Conservation (phyloP, 2,329 filamentous ascomycete genomes). For the Xylaria sp. region DNA sequence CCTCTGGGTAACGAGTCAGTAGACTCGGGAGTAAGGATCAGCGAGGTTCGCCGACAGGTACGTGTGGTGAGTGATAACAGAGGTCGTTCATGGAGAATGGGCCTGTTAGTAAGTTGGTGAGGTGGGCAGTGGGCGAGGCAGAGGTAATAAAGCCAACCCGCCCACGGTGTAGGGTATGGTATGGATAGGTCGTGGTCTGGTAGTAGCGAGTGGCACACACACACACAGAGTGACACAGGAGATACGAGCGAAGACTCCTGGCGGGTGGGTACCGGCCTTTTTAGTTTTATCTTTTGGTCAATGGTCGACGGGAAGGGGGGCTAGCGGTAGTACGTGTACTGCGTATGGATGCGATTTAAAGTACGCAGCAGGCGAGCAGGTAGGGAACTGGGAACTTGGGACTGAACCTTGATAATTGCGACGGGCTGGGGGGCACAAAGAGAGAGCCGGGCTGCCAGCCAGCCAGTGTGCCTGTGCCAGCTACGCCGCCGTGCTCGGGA, state of each 20-base stretch:
- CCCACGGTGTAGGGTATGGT: no score
- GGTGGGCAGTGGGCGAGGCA: slow-evolving; percentile 11
- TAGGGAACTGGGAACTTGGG: no score
- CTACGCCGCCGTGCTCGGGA: slow-evolving; percentile 19
- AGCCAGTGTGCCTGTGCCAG: no score
- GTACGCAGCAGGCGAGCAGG: no score
- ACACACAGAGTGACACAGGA: slow-evolving; percentile 20
- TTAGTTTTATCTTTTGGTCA: slow-evolving; percentile 19
- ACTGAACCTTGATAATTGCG: background rate
- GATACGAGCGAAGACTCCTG: slow-evolving; percentile 17
- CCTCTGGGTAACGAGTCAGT: slow-evolving; percentile 1
- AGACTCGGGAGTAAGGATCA: slow-evolving; percentile 16
- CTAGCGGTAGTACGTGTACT: background rate
- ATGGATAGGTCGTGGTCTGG: no score
- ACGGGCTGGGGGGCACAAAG: slow-evolving; percentile 7
- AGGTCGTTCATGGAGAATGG: slow-evolving; percentile 20
- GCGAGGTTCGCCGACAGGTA: slow-evolving; percentile 17
- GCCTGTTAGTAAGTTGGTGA: background rate
- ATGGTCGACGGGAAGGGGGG: slow-evolving; percentile 3
- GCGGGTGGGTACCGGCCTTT: slow-evolving; percentile 18
- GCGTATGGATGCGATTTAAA: background rate
- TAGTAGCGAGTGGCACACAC: slow-evolving; percentile 10
- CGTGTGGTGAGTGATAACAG: slow-evolving; percentile 20
- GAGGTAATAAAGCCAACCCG: slow-evolving; percentile 21
- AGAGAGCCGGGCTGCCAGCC: no score